Evolutionary conservation across 345 rosid species (phyloP).

Genomic region (Sonneratia caseolaris): DNA sequence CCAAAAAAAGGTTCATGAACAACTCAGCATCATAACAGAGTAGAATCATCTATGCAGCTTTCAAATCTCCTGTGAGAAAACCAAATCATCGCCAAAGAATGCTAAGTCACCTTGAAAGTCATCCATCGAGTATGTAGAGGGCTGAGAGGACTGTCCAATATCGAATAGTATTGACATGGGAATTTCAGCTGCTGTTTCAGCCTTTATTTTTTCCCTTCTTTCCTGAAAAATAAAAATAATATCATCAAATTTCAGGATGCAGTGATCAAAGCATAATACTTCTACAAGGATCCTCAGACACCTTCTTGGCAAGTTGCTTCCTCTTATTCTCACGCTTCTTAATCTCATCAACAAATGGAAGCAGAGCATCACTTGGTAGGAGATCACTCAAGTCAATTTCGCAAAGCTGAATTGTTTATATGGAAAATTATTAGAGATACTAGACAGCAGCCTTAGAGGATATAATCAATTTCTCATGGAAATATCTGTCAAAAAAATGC

Average conservation of each 20-base stretch:
- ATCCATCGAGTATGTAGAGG: slow-evolving; percentile 64
- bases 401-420: slow-evolving; percentile 53
- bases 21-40: not conserved
- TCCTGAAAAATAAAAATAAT: slow-evolving; percentile 39
- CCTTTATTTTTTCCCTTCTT: slow-evolving; percentile 57
- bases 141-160: slow-evolving; percentile 31
- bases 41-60: too few species aligned
- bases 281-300: slow-evolving; percentile 11
- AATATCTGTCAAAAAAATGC: too few species aligned
- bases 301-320: slow-evolving; percentile 73
- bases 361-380: slow-evolving; percentile 53
- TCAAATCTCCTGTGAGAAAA: not conserved
- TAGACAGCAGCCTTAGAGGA: not conserved
- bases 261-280: not conserved
- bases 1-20: not conserved
- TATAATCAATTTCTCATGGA: not conserved
- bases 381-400: slow-evolving; percentile 72
- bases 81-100: not conserved
- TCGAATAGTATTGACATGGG: slow-evolving; percentile 34
- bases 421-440: slow-evolving; percentile 1
- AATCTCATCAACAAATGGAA: slow-evolving; percentile 81
- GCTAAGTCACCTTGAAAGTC: slow-evolving; percentile 66
- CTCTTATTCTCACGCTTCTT: slow-evolving; percentile 76
- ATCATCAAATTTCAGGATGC: slow-evolving; percentile 12
- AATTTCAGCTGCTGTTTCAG: slow-evolving; percentile 56